These are phyloP conservation scores for Omphalotus guepiniiformis DNA, from an alignment of 768 basidiomycete genomes.

Conservation along the genomic window DNA sequence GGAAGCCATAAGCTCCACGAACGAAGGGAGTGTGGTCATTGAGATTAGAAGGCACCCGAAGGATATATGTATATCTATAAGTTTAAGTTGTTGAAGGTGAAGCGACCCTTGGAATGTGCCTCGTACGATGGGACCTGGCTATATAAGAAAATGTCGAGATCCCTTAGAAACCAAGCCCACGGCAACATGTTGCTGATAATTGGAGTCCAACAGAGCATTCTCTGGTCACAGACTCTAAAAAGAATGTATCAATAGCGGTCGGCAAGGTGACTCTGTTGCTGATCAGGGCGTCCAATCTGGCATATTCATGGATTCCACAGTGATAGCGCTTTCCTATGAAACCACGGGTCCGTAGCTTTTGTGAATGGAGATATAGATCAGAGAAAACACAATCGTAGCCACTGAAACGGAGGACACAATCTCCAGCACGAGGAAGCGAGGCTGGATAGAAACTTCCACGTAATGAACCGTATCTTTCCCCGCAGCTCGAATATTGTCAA, in stretches of 20 bases:
- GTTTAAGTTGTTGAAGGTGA: slow-evolving; percentile 28
- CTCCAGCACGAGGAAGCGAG: too few species aligned
- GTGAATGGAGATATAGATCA: too few species aligned
- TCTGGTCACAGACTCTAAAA: slow-evolving; percentile 37
- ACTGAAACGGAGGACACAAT: too few species aligned
- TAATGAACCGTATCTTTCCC: too few species aligned
- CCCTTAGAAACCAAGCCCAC: slow-evolving; percentile 53
- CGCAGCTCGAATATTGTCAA: too few species aligned
- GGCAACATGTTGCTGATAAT: slow-evolving; percentile 49
- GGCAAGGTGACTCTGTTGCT: slow-evolving; percentile 56
- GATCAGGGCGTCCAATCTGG: slow-evolving; percentile 14
- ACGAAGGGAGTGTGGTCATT: slow-evolving; percentile 80
- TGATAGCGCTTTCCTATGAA: too few species aligned
- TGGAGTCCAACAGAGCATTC: slow-evolving; percentile 28
- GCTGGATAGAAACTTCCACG: too few species aligned
- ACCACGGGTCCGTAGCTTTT: too few species aligned
- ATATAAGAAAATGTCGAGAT: slow-evolving; percentile 34
- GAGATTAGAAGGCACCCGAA: slow-evolving; percentile 22
- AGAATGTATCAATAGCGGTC: slow-evolving; percentile 48
- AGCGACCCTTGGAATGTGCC: slow-evolving; percentile 19
- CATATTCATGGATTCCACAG: neutral
- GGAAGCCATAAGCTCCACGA: slow-evolving; percentile 83
- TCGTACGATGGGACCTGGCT: slow-evolving; percentile 27
- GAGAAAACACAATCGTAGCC: too few species aligned
- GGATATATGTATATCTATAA: slow-evolving; percentile 18